Evolutionary conservation across 1,284 basidiomycete genomes (phyloP).

Genomic region (Ceratorhiza oryzae-sativae): DNA sequence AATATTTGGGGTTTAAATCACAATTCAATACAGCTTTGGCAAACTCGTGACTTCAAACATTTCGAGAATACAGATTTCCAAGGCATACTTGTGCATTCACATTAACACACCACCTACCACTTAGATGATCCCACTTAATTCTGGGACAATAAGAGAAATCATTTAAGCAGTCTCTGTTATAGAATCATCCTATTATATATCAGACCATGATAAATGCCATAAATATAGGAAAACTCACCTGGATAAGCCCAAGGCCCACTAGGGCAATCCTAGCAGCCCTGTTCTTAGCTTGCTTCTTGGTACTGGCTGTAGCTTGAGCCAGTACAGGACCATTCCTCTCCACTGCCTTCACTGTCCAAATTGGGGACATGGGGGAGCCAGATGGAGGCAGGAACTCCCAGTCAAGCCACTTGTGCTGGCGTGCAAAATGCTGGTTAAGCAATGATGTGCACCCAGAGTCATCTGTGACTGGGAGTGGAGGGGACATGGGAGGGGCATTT

Average conservation of each 20-base stretch:
- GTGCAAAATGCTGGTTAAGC: slow-evolving; percentile 40
- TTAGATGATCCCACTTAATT: slow-evolving; percentile 11
- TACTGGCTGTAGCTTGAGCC: slow-evolving; percentile 24
- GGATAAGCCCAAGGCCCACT: slow-evolving; percentile 2
- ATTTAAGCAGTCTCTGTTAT: slow-evolving; percentile 11
- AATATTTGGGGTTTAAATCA: no score
- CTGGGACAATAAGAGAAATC: background rate
- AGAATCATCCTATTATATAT: slow-evolving; percentile 9
- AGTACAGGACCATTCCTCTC: slow-evolving; percentile 16
- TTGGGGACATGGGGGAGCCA: slow-evolving; percentile 32
- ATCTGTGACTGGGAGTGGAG: slow-evolving; percentile 31
- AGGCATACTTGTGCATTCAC: background rate
- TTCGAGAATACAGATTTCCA: background rate
- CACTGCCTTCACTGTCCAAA: slow-evolving; percentile 36
- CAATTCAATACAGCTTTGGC: no score
- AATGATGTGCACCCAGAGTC: slow-evolving; percentile 25
- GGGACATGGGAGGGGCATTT: slow-evolving; percentile 12
- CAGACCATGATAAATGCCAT: background rate
- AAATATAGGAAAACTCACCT: slow-evolving; percentile 20
- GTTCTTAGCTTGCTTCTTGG: slow-evolving; percentile 41
- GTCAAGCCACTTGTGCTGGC: slow-evolving; percentile 34
- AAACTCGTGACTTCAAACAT: no score
- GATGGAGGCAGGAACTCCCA: slow-evolving; percentile 29
- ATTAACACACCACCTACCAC: background rate
- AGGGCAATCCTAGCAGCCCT: slow-evolving; percentile 33